phyloP scores from a whole-genome alignment of 1,139 yeast genomes.

The Saccharomyces hybrid region DNA sequence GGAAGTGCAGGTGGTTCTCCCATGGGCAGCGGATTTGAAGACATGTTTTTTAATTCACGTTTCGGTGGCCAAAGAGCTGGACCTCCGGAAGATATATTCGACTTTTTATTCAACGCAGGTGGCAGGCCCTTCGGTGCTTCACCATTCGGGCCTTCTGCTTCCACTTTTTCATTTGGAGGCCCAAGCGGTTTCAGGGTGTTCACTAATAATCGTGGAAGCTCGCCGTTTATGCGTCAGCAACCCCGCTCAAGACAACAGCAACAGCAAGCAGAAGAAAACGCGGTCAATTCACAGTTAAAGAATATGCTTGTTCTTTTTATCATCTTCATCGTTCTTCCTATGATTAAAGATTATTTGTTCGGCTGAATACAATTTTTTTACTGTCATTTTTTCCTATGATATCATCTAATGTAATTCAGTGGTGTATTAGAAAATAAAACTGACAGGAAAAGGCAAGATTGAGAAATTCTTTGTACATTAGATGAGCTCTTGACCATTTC shows the following conservation, averaged over 20 bases:
- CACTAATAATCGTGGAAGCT: slow-evolving; percentile 25
- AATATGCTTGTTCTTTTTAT: background rate
- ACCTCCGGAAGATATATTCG: slow-evolving; percentile 36
- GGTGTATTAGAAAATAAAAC: background rate
- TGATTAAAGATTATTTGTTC: background rate
- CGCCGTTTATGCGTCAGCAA: slow-evolving; percentile 16
- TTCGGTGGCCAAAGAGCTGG: slow-evolving; percentile 27
- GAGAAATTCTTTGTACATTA: background rate
- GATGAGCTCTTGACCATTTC: background rate
- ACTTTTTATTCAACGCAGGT: slow-evolving; percentile 35
- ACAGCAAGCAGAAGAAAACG: slow-evolving; percentile 19
- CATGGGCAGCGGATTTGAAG: slow-evolving; percentile 16
- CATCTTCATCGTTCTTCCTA: background rate
- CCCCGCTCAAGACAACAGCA: slow-evolving; percentile 16
- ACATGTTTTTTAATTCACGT: slow-evolving; percentile 17
- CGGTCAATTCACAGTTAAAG: background rate
- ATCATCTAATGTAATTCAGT: background rate
- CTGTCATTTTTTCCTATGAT: background rate
- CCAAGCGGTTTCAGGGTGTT: slow-evolving; percentile 37
- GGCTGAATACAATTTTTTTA: background rate
- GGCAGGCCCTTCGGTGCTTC: slow-evolving; percentile 38
- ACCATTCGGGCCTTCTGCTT: slow-evolving; percentile 33
- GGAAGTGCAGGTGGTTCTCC: slow-evolving; percentile 26
- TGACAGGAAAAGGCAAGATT: background rate
- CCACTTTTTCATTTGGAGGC: slow-evolving; percentile 44